These are phyloP conservation scores for Penicillium diatomitis DNA, from an alignment of 495 filamentous ascomycete genomes.

Conservation along the genomic window DNA sequence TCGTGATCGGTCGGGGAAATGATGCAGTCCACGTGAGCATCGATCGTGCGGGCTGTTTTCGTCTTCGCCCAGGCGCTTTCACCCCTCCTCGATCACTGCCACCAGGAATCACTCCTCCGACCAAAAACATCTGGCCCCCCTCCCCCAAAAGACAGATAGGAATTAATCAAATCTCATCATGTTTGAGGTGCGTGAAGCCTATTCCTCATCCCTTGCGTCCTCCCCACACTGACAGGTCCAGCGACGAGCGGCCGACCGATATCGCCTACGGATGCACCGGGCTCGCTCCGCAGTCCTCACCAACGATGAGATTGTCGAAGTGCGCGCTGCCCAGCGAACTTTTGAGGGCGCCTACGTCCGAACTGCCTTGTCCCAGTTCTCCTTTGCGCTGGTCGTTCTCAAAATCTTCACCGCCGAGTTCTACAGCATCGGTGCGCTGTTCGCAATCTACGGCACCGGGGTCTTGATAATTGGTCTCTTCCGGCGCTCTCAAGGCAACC, in stretches of 20 bases:
- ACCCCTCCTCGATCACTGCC: too few species aligned
- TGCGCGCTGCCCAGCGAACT: constrained; percentile 88
- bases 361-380: constrained; percentile 88
- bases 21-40: constrained; percentile 16
- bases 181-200: constrained; percentile 23
- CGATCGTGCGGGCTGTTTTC: background rate
- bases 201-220: background rate
- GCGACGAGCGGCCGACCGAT: constrained; percentile 41
- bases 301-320: constrained; percentile 76
- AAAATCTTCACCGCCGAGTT: constrained; percentile 96
- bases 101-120: too few species aligned
- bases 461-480: constrained; percentile 73
- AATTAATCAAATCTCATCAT: constrained; percentile 5
- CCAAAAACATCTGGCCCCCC: too few species aligned
- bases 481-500: constrained; percentile 80
- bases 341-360: constrained; percentile 97
- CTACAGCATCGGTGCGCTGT: constrained; percentile 86
- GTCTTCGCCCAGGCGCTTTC: background rate
- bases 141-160: background rate
- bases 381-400: constrained; percentile 85
- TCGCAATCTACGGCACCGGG: constrained; percentile 81
- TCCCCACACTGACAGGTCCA: constrained; percentile 8
- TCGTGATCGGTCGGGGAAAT: background rate
- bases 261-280: constrained; percentile 66
- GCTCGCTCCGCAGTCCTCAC: constrained; percentile 78